These are phyloP conservation scores for Anaeromyces robustus DNA, from an alignment of 192 early-diverging fungal genomes.

Conservation along the genomic window DNA sequence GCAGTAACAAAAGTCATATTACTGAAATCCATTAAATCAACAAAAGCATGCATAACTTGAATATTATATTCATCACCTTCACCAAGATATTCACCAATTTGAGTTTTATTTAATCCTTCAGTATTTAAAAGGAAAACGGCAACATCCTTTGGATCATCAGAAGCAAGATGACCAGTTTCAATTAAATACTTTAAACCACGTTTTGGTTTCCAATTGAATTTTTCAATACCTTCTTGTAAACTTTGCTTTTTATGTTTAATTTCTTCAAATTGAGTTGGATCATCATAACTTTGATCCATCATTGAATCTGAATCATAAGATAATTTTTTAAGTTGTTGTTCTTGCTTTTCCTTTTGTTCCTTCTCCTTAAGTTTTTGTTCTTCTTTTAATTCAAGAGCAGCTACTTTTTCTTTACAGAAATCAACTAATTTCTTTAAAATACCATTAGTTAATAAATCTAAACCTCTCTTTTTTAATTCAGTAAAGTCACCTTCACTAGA, in stretches of 20 bases:
- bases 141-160: conserved; percentile 51
- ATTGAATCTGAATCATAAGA: neutral
- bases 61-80: conserved; percentile 86
- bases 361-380: conserved; percentile 1
- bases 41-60: conserved; percentile 92
- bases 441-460: conserved; percentile 32
- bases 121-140: conserved; percentile 57
- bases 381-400: conserved; percentile 1
- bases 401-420: conserved; percentile 17
- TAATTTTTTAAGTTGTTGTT: neutral
- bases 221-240: conserved; percentile 55
- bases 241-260: conserved; percentile 75
- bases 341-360: conserved; percentile 10
- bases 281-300: conserved; percentile 31
- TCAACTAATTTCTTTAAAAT: conserved; percentile 23
- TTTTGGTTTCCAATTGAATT: conserved; percentile 80
- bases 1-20: conserved; percentile 61
- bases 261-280: conserved; percentile 69
- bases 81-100: conserved; percentile 85
- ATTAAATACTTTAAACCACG: conserved; percentile 63
- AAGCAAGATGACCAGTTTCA: conserved; percentile 44
- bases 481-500: conserved; percentile 26
- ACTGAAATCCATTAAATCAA: conserved; percentile 73
- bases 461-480: conserved; percentile 29
- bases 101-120: conserved; percentile 71